Base-by-base conservation (phyloP, 2,329 filamentous ascomycete species). In the Graphilbum fragrans region DNA sequence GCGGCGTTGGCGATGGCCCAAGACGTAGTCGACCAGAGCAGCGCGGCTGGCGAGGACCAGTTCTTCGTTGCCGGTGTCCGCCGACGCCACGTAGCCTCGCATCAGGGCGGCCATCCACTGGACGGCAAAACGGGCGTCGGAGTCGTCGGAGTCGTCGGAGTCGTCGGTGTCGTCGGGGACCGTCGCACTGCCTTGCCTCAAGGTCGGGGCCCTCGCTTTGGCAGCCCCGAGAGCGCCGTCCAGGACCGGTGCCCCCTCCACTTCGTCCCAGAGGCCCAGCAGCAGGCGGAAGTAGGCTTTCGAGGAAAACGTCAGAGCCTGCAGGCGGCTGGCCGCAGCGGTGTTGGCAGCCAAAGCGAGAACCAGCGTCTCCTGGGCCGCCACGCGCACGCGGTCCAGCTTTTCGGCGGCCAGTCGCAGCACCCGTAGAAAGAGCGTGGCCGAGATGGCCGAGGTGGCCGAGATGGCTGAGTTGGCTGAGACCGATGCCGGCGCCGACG, bases 341-440 rank as follows among this genome's bases (percentile, higher is more conserved):
- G n/a, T n/a, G 20, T n/a, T 25, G 37, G 8, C 60, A 48, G n/a
- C 29, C 29, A 75, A 50, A 19, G 64, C 52, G 36, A 71, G 49
- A 5, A 61, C 60, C 36, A 80, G 52, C 10, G 69, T 68, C 25
- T 65, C 60, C 46, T 81, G 77, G 1, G 80, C 82, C 47, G 77
- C 72, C 0, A 74, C 65, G 20, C 92, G 77, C 17, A 96, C 82
- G 47, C 86, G 83, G 58, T 96, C 90, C 2, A 96, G 70, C 56
- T 94, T 95, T 60, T 98, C 92, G 1, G 84, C 75, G 2, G 86
- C 80, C 14, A 96, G 69, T 2, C 87, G 74, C 25, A 85, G 64
- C 2, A 70, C 61, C 22, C 65, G 61, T 23, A 69, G 62, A 44
- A 75, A 67, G 2, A 77, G 55, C 22, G 50, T 50, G 11, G 55